These are phyloP conservation scores for Russula virescens DNA, from an alignment of 768 basidiomycete genomes.

Conservation along the genomic window DNA sequence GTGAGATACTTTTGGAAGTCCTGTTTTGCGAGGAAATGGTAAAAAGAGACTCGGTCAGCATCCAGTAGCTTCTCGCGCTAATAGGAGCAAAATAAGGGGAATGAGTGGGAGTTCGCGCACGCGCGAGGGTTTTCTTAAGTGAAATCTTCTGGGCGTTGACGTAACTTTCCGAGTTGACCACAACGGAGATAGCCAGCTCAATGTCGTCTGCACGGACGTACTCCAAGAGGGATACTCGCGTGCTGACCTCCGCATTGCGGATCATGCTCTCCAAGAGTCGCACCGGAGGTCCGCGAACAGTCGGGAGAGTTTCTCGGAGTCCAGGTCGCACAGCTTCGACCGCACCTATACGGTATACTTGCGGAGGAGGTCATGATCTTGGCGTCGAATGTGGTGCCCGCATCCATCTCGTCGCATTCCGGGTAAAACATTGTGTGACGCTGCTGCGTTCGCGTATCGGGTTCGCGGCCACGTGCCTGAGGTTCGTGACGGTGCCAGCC, in stretches of 20 bases:
- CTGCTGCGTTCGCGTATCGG: conserved; percentile 89
- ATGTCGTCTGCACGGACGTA: conserved; percentile 96
- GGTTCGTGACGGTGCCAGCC: conserved; percentile 97
- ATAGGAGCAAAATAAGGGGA: no score
- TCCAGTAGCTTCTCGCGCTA: no score
- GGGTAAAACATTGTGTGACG: conserved; percentile 91
- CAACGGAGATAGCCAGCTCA: conserved; percentile 93
- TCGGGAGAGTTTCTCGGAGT: no score
- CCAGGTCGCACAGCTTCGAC: no score
- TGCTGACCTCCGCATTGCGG: conserved; percentile 95
- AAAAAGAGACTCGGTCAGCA: background rate
- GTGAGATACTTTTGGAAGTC: conserved; percentile 97
- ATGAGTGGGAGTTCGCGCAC: conserved; percentile 41
- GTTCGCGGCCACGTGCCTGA: conserved; percentile 97
- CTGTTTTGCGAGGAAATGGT: conserved; percentile 41
- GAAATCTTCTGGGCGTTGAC: conserved; percentile 96
- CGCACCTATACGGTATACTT: no score
- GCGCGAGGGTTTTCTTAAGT: conserved; percentile 92
- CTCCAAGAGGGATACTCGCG: conserved; percentile 96
- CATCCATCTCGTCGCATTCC: conserved; percentile 85
- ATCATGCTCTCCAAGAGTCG: no score
- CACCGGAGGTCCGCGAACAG: no score
- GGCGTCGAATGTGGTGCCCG: conserved; percentile 82
- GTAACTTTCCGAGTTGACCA: conserved; percentile 90
- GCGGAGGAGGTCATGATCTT: conserved; percentile 73